Conservation (phyloP, 495 filamentous ascomycete genomes). For the Aspergillus cavernicola region DNA sequence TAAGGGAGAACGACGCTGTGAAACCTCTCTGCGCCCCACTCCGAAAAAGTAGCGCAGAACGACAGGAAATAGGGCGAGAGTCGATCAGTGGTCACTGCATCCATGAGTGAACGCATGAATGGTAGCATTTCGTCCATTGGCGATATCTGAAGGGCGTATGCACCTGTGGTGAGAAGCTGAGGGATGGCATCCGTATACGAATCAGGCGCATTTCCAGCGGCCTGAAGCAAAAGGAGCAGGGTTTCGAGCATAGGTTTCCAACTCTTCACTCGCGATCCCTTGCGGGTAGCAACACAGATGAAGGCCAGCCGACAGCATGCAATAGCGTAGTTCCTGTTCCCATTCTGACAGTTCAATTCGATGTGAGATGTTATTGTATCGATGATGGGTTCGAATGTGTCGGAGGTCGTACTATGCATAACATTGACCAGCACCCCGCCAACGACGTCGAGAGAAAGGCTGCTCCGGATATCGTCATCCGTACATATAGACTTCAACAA, state of each 20-base stretch:
- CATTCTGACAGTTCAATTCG: constrained; percentile 27
- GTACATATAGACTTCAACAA: constrained; percentile 52
- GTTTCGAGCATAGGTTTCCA: constrained; percentile 65
- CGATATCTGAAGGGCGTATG: constrained; percentile 69
- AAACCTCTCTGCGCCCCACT: constrained; percentile 72
- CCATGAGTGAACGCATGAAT: constrained; percentile 57
- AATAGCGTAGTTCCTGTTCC: constrained; percentile 39
- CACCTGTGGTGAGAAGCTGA: constrained; percentile 56
- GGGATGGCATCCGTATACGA: constrained; percentile 47
- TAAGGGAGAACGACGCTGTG: constrained; percentile 69
- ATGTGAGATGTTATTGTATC: constrained; percentile 53
- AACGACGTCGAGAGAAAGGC: constrained; percentile 57
- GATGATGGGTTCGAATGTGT: constrained; percentile 58
- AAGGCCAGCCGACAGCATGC: constrained; percentile 63
- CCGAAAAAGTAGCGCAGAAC: constrained; percentile 76
- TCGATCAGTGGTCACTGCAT: constrained; percentile 56
- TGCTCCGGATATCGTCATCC: constrained; percentile 42
- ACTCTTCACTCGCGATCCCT: constrained; percentile 66
- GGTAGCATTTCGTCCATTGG: constrained; percentile 78
- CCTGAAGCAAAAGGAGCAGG: constrained; percentile 52
- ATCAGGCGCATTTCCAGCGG: constrained; percentile 34
- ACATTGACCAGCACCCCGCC: constrained; percentile 71
- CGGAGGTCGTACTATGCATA: constrained; percentile 74
- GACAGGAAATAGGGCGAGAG: constrained; percentile 68
- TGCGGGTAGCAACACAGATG: constrained; percentile 66